A percentile compares a stretch with the other conserved stretches of the same genome.
These are phyloP conservation scores for Citrus cavaleriei DNA, from an alignment of 345 rosid species.

Conservation along the genomic window DNA sequence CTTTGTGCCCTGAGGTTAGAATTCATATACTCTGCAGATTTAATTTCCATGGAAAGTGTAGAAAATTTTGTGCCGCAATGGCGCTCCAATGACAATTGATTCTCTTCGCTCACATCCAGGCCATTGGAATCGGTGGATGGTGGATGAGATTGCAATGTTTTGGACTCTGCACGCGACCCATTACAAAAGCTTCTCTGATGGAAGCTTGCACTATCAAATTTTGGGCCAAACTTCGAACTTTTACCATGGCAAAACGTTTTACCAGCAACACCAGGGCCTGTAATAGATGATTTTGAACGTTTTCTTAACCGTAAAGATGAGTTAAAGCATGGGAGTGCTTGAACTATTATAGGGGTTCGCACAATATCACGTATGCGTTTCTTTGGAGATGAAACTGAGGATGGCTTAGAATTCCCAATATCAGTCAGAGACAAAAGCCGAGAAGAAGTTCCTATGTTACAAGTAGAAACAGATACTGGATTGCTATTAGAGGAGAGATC, in stretches of 20 bases:
- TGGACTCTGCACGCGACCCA: neutral
- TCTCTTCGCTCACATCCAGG: neutral
- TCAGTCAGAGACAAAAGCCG: conserved; percentile 19
- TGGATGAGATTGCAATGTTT: neutral
- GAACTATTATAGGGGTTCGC: conserved; percentile 28
- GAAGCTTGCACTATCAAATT: neutral
- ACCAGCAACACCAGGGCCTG: conserved; percentile 8
- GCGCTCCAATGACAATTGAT: neutral
- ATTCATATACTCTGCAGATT: conserved; percentile 3
- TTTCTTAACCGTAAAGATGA: conserved; percentile 3
- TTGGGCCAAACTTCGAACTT: conserved; percentile 7
- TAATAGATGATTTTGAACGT: conserved; percentile 8
- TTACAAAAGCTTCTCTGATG: neutral
- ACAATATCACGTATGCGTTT: neutral
- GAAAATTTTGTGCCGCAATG: neutral
- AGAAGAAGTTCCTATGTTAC: conserved; percentile 1
- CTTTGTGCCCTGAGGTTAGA: conserved; percentile 11
- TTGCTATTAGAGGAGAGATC: conserved; percentile 4
- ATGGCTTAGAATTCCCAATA: neutral
- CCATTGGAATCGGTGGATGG: neutral
- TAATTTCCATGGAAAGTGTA: neutral
- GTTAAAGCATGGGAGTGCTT: conserved; percentile 38
- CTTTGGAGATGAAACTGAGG: conserved; percentile 17
- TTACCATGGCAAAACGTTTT: neutral
- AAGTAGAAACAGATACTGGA: conserved; percentile 10